A percentile compares a stretch with the other conserved stretches of the same genome.
Conservation (phyloP, 2,329 filamentous ascomycete species). For the Neofusicoccum laricinum region DNA sequence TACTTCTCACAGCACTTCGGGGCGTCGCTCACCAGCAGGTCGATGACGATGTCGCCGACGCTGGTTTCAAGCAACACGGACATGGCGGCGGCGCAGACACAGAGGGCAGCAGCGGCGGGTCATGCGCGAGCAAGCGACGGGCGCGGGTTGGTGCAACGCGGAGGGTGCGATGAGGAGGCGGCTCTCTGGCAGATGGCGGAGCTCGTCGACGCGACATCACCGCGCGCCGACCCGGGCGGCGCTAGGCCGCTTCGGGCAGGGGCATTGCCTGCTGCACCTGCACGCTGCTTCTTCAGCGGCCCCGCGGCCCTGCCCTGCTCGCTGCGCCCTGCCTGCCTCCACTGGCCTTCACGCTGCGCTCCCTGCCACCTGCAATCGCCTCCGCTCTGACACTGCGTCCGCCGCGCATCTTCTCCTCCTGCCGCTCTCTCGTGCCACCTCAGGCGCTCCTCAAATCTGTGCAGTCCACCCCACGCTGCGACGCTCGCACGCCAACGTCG, state of each 20-base stretch:
- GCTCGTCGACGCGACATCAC: slow-evolving; percentile 8
- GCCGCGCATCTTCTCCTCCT: neutral
- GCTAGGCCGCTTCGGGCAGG: slow-evolving; percentile 5
- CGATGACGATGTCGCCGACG: slow-evolving; percentile 89
- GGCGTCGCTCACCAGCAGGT: slow-evolving; percentile 83
- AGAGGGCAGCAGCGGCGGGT: neutral
- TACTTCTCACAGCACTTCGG: slow-evolving; percentile 95
- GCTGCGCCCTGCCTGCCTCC: neutral
- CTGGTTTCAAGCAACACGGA: slow-evolving; percentile 93
- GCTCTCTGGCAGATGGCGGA: neutral
- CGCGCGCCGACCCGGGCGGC: neutral
- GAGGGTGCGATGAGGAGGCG: neutral
- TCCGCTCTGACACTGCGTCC: neutral
- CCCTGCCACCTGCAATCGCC: neutral
- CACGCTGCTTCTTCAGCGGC: slow-evolving; percentile 1
- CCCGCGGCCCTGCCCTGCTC: neutral
- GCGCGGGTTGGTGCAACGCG: neutral
- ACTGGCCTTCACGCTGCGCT: neutral
- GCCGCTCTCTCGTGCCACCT: neutral
- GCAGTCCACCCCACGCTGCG: neutral
- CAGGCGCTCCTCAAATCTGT: neutral
- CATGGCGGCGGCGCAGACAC: slow-evolving; percentile 53
- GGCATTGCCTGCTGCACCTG: neutral
- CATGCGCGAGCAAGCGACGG: neutral
- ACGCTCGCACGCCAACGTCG: neutral